Base-by-base conservation (phyloP, 768 basidiomycete species). In the Leccinum arenicola region DNA sequence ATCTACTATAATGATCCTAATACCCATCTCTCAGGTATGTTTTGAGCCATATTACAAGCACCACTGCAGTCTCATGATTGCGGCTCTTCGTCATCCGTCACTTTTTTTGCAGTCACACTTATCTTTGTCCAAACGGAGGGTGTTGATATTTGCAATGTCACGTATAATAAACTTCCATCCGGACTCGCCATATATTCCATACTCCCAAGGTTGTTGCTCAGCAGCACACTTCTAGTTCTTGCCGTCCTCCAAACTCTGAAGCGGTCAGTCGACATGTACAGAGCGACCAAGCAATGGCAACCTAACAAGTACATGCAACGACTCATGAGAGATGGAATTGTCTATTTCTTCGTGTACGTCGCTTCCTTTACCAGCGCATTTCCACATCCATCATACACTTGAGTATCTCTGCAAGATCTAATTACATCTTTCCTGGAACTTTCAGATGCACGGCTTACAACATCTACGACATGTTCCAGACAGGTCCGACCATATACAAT, bases 291-390 rank as follows among this genome's bases (percentile, higher is more conserved):
- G 33, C 56, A 15, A 10, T 65, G 63, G 64, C 53, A 55, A 7
- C 38, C 33, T 12, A 65, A 65, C 38, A 23, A 19, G 29, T 65
- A 61, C 48, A 55, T 61, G 19, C 23, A 31, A 17, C 56, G 19
- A 3, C 31, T 65, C 1, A 10, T 31, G 15, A 56, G 11, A 11
- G 64, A 66, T 21, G 64, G 64, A 4, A 29, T 45, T 1, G 12
- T 51, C n/a, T 65, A 58, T 27, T 65, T 65, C 58, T 15, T 27
- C 23, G 51, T 52, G 64, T 64, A 48, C 1, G 64, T 57, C 29
- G 1, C 1, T 31, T n/a, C 4, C 8, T 31, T 31, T 6, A 6
- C 17, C 50, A 3, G 10, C 4, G 25, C 27, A 17, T 10, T 50
- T 27, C 10, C 11, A 15, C 11, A 19, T 51, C 19, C 23, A 45